These are phyloP conservation scores for Cryptosporidium ubiquitum DNA, from an alignment of 169 alveolate genomes.

Conservation along the genomic window DNA sequence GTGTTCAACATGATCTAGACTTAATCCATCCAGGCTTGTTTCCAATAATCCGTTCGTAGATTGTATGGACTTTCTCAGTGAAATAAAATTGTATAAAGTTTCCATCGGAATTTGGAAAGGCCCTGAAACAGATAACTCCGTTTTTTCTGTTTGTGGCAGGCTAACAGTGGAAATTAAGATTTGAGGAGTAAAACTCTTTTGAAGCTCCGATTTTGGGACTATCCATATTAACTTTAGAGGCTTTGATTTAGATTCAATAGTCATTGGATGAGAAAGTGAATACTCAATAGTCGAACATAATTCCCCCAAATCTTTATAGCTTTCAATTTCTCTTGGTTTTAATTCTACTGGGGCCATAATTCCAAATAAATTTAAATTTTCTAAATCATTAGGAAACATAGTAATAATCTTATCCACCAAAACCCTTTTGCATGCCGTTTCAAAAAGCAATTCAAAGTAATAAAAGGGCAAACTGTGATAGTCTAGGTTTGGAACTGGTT, in stretches of 20 bases:
- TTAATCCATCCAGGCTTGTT: conserved; percentile 9
- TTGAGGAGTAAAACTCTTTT: background rate
- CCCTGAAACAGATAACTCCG: conserved; percentile 31
- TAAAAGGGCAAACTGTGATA: background rate
- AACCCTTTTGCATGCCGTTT: background rate
- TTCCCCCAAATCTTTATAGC: background rate
- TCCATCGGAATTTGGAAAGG: conserved; percentile 46
- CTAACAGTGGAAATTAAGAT: background rate
- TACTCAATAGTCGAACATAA: conserved; percentile 2
- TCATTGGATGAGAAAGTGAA: background rate
- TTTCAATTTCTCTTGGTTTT: background rate
- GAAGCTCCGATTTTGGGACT: conserved; percentile 7
- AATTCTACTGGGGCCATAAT: conserved; percentile 19
- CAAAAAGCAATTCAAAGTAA: conserved; percentile 20
- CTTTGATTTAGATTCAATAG: background rate
- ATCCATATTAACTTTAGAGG: conserved; percentile 57
- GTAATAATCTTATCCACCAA: conserved; percentile 5
- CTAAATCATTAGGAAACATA: background rate
- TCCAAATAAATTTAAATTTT: background rate
- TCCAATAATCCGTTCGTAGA: background rate
- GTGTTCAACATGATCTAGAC: conserved; percentile 7
- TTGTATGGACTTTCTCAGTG: background rate
- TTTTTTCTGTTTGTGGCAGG: background rate
- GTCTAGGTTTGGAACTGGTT: conserved; percentile 2
- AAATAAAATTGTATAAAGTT: background rate